Evolutionary conservation across 352 stramenopile genomes (phyloP), one percentile per base, ranked within the genome.

Genomic region (Globisporangium paddicum): DNA sequence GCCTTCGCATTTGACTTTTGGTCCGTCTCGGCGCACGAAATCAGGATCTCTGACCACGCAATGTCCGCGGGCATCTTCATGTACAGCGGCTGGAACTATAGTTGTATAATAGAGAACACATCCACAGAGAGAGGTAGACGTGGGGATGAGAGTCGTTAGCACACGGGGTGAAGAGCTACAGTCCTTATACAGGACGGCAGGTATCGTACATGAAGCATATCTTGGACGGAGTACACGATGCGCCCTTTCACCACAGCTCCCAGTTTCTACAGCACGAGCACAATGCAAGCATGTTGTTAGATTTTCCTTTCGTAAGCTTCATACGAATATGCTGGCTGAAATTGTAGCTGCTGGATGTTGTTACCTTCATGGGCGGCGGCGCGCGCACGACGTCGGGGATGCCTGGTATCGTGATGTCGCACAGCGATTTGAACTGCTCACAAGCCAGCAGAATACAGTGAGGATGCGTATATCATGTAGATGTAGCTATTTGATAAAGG

Each of bases 1-100:
- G 69, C 67, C 6, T 63, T 63, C 26, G 69, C 67, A 52, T 84
- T 88, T 49, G 51, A 50, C 37, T 77, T 83, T 34, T 83, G 69
- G 25, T 73, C 69, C 49, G 77, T 72, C 5, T 82, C 69, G 6
- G 67, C 70, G 18, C 75, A 64, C 8, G 69, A 79, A 30, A 72
- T 72, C n/a, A 88, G 71, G 41, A 79, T 87, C 44, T 89, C 73
- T 0, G 73, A 80, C 68, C 69, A 88, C 32, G 77, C 71, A 54
- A 93, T 78, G 38, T 82, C 68, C 6, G 70, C 66, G 38, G 83
- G 83, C 62, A 86, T 80, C 75, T 75, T 83, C 53, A 75, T 60
- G 30, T 84, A 93, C 45, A 93, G 66, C 37, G 73, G 67, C 61
- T 89, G 80, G 58, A 90, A 93, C 80, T 90, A 49, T 16, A 45